phyloP scores from a whole-genome alignment of 1,284 basidiomycete species.

The Ustilago hordei region DNA sequence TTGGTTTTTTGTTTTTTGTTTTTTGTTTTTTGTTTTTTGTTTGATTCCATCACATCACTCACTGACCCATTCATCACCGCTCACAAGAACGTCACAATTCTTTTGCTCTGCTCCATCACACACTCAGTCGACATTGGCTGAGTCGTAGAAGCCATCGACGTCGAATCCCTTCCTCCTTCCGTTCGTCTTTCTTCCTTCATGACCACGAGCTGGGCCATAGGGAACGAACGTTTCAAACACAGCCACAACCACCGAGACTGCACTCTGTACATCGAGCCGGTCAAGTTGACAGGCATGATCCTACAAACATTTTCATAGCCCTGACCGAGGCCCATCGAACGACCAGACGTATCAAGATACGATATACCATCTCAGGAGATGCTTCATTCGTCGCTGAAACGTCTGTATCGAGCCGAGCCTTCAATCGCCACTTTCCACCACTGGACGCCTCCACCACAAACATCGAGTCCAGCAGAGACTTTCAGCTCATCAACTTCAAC shows the following conservation, averaged over 20 bases:
- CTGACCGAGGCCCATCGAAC: background rate
- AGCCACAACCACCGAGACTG: background rate
- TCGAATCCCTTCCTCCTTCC: background rate
- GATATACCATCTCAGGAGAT: background rate
- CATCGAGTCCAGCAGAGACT: background rate
- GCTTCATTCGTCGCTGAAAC: background rate
- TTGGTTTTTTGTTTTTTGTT: background rate
- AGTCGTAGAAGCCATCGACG: background rate
- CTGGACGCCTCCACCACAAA: background rate
- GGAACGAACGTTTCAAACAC: background rate
- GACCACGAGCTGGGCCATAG: background rate
- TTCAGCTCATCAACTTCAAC: background rate
- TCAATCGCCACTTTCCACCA: background rate
- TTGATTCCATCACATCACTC: slow-evolving; percentile 2
- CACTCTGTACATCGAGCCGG: background rate
- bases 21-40: slow-evolving; percentile 6
- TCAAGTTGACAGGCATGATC: background rate
- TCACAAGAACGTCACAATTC: background rate
- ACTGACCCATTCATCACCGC: background rate
- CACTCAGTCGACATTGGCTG: background rate
- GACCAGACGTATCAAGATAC: background rate
- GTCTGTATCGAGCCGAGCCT: background rate
- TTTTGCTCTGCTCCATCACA: background rate
- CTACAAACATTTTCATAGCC: slow-evolving; percentile 8
- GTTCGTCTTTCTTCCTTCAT: background rate